phyloP scores from a whole-genome alignment of 2,329 filamentous ascomycete genomes.

The Allantophomopsis lycopodina region DNA sequence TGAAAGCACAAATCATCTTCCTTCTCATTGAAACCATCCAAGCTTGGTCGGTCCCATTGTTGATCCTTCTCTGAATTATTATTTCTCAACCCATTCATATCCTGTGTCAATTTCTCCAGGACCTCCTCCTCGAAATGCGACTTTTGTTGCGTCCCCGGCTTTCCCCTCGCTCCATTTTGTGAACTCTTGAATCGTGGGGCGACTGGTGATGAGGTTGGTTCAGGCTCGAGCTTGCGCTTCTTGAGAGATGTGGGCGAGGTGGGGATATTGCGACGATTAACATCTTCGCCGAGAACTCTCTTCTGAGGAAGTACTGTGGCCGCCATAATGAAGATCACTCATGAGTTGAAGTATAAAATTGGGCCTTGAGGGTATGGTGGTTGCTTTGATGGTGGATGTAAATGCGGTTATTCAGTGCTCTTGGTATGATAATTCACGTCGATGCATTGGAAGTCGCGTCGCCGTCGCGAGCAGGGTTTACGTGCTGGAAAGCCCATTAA shows the following conservation, averaged over 20 bases:
- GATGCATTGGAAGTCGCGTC: too few relatives aligned
- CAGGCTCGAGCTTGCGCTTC: slow-evolving; percentile 71
- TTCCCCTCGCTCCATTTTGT: slow-evolving; percentile 45
- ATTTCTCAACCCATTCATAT: slow-evolving; percentile 73
- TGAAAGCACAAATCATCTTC: slow-evolving; percentile 75
- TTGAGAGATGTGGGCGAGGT: slow-evolving; percentile 30
- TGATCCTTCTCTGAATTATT: slow-evolving; percentile 89
- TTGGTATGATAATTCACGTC: too few relatives aligned
- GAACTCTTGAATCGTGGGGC: slow-evolving; percentile 44
- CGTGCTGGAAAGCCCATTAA: too few relatives aligned
- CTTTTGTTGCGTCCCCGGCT: slow-evolving; percentile 62
- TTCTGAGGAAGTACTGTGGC: slow-evolving; percentile 47
- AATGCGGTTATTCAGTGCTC: too few relatives aligned
- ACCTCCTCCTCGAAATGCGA: slow-evolving; percentile 90
- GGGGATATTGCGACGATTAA: slow-evolving; percentile 48
- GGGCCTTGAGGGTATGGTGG: too few relatives aligned
- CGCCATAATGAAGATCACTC: slow-evolving; percentile 11
- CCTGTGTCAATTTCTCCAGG: slow-evolving; percentile 89
- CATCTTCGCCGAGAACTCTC: slow-evolving; percentile 56
- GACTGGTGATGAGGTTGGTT: slow-evolving; percentile 41
- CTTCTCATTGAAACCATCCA: slow-evolving; percentile 46
- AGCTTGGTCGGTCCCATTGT: slow-evolving; percentile 61
- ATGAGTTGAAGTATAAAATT: too few relatives aligned
- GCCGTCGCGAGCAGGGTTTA: too few relatives aligned
- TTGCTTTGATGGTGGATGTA: too few relatives aligned